Percentiles rank a stretch among this genome's conserved stretches.
phyloP scores from a whole-genome alignment of 140 eudicot species.

The Stevia rebaudiana region DNA sequence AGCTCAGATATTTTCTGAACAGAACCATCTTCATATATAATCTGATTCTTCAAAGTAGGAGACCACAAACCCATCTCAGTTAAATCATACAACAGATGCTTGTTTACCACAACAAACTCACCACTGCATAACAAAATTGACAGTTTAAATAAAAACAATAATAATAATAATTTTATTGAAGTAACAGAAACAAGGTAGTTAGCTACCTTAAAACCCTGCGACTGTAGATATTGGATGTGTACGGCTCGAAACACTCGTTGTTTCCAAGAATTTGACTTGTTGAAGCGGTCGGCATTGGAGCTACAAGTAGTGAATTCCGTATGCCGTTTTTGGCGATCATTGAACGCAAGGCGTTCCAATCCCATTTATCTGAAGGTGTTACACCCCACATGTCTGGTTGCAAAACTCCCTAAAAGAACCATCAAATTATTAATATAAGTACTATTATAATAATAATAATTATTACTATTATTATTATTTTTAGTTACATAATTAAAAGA shows the following conservation, averaged over 20 bases:
- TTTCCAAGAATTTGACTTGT: conserved; percentile 99
- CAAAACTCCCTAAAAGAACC: conserved; percentile 58
- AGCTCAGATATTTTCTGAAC: conserved; percentile 81
- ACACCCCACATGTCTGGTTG: conserved; percentile 99
- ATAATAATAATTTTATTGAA: background rate
- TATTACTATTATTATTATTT: background rate
- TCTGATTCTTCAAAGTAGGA: conserved; percentile 75
- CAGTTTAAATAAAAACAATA: no score
- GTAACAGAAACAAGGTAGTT: background rate
- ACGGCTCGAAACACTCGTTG: conserved; percentile 95
- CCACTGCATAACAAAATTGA: conserved; percentile 48
- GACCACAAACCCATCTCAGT: conserved; percentile 99
- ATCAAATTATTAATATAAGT: no score
- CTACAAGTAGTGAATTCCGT: conserved; percentile 88
- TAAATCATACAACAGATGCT: conserved; percentile 79
- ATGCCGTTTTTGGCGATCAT: conserved; percentile 69
- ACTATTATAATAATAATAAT: background rate
- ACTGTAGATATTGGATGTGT: conserved; percentile 90
- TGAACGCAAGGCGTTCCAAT: conserved; percentile 69
- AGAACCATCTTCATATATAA: conserved; percentile 78
- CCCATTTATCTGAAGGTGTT: conserved; percentile 77
- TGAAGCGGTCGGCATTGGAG: conserved; percentile 99
- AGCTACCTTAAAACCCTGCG: conserved; percentile 81
- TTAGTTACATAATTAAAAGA: background rate
- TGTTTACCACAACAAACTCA: conserved; percentile 97